phyloP scores from a whole-genome alignment of 1,284 basidiomycete genomes.

The Trichosporon coremiiforme region DNA sequence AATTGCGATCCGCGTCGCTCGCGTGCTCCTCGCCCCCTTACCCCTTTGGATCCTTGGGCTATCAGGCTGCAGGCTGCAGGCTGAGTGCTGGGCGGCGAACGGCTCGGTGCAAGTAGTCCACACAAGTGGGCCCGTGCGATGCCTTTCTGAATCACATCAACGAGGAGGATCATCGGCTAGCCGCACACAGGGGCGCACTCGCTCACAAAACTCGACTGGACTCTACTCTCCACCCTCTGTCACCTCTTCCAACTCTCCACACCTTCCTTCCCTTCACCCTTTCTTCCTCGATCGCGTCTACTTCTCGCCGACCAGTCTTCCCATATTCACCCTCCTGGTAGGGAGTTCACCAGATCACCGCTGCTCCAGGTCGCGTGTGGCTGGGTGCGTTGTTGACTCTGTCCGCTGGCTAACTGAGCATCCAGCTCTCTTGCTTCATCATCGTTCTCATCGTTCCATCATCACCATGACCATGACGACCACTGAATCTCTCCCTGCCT shows the following conservation, averaged over 20 bases:
- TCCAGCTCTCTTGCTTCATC: background rate
- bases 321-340: background rate
- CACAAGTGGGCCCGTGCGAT: conserved; percentile 10
- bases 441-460: background rate
- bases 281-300: background rate
- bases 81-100: background rate
- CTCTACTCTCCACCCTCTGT: background rate
- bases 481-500: conserved; percentile 10
- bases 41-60: background rate
- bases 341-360: background rate
- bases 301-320: background rate
- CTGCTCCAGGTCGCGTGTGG: background rate
- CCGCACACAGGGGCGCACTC: background rate
- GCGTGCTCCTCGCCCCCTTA: background rate
- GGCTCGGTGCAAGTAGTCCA: background rate
- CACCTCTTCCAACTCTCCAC: background rate
- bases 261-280: background rate
- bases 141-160: conserved; percentile 9
- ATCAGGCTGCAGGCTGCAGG: too few relatives aligned
- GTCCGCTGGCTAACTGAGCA: background rate
- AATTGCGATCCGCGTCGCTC: background rate
- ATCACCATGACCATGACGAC: background rate
- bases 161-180: background rate
- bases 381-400: background rate
- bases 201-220: background rate